phyloP scores from a whole-genome alignment of 805 yeast species.

The Groenewaldozyma salmanticensis region DNA sequence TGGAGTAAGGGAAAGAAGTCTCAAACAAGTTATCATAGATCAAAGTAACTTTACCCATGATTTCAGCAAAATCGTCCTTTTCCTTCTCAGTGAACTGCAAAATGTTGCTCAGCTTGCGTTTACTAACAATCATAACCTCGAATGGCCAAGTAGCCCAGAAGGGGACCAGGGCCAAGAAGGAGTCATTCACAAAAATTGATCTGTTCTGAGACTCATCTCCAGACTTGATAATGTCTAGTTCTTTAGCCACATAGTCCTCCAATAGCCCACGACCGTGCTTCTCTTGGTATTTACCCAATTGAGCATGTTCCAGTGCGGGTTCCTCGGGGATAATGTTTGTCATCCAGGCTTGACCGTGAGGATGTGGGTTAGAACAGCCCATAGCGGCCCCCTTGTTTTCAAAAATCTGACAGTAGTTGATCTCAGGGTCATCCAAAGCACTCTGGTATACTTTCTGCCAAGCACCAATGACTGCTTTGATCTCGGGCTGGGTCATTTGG shows the following conservation, averaged over 20 bases:
- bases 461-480: slow-evolving; percentile 42
- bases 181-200: slow-evolving; percentile 48
- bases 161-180: slow-evolving; percentile 61
- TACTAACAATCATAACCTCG: slow-evolving; percentile 57
- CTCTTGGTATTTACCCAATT: slow-evolving; percentile 39
- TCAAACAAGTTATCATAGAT: slow-evolving; percentile 63
- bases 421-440: slow-evolving; percentile 33
- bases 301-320: slow-evolving; percentile 46
- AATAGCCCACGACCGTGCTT: slow-evolving; percentile 41
- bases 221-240: slow-evolving; percentile 32
- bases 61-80: slow-evolving; percentile 44
- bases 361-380: slow-evolving; percentile 80
- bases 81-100: slow-evolving; percentile 39
- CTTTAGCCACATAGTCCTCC: slow-evolving; percentile 53
- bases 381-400: slow-evolving; percentile 72
- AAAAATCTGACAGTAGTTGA: slow-evolving; percentile 56
- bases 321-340: slow-evolving; percentile 56
- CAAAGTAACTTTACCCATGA: slow-evolving; percentile 43
- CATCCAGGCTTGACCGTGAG: slow-evolving; percentile 80
- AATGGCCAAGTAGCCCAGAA: slow-evolving; percentile 83
- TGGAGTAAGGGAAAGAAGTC: slow-evolving; percentile 67
- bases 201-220: slow-evolving; percentile 30
- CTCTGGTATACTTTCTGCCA: slow-evolving; percentile 48
- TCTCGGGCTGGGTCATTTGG: slow-evolving; percentile 39
- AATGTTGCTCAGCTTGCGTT: slow-evolving; percentile 42